Evolutionary conservation across 1,139 yeast genomes (phyloP).

Genomic region (Debaryomyces singareniensis): DNA sequence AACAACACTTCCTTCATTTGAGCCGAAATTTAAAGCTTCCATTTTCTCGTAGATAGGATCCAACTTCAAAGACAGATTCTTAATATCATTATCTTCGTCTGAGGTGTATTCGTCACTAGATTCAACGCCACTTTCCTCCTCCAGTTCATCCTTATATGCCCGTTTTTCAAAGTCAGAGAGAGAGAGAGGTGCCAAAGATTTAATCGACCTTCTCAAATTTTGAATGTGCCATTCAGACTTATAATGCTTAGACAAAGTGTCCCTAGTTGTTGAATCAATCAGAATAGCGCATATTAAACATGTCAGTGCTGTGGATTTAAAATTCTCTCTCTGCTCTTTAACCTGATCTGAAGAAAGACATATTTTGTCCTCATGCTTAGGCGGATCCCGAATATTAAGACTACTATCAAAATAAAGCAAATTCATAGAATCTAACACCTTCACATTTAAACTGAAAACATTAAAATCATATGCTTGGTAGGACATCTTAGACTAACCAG

Average conservation of each 20-base stretch:
- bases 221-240: conserved; percentile 51
- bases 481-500: too few relatives aligned
- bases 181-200: conserved; percentile 40
- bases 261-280: background rate
- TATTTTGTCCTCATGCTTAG: too few relatives aligned
- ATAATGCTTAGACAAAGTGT: background rate
- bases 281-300: too few relatives aligned
- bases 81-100: conserved; percentile 19
- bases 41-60: conserved; percentile 7
- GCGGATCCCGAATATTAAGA: background rate
- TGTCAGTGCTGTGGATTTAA: too few relatives aligned
- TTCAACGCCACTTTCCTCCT: conserved; percentile 20
- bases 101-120: conserved; percentile 8
- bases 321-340: background rate
- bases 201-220: conserved; percentile 51
- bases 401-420: background rate
- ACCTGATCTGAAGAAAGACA: too few relatives aligned
- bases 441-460: background rate
- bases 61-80: conserved; percentile 23
- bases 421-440: background rate
- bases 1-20: conserved; percentile 25
- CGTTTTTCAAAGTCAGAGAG: conserved; percentile 55
- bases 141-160: conserved; percentile 4
- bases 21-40: conserved; percentile 3
- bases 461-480: too few relatives aligned